These are phyloP conservation scores for Metarhizium brunneum DNA, from an alignment of 2,329 filamentous ascomycete species.

Conservation along the genomic window DNA sequence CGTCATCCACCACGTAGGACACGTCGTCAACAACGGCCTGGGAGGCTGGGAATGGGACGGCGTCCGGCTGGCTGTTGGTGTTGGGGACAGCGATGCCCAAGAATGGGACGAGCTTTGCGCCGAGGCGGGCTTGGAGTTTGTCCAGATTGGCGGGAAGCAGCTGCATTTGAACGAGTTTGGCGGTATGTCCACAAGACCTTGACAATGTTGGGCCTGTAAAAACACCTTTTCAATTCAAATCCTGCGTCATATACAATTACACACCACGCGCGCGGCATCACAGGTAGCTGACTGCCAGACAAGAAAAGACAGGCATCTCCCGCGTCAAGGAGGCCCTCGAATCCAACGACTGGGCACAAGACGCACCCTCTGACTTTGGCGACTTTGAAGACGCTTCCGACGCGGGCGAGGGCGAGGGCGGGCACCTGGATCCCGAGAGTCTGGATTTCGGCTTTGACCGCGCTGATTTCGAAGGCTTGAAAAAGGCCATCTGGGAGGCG, in stretches of 20 bases:
- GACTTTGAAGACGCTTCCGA: constrained; percentile 20
- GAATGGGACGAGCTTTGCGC: constrained; percentile 54
- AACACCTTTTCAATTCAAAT: no score
- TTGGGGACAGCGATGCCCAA: constrained; percentile 39
- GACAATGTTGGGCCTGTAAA: background rate
- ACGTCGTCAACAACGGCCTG: constrained; percentile 45
- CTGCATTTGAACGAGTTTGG: constrained; percentile 47
- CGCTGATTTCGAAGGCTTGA: constrained; percentile 43
- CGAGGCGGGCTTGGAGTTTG: constrained; percentile 52
- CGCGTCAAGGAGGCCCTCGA: constrained; percentile 53
- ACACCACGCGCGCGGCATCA: no score
- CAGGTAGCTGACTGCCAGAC: background rate
- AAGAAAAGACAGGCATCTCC: constrained; percentile 51
- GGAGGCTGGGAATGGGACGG: constrained; percentile 58
- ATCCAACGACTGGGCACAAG: constrained; percentile 53
- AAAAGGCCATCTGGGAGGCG: constrained; percentile 40
- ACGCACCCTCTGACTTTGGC: constrained; percentile 18
- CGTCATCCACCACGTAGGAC: constrained; percentile 43
- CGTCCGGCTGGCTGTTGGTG: constrained; percentile 48
- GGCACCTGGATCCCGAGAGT: constrained; percentile 34
- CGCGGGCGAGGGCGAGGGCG: constrained; percentile 19
- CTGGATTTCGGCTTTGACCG: constrained; percentile 43
- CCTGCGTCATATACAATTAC: no score
- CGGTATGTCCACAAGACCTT: constrained; percentile 27
- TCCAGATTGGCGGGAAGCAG: constrained; percentile 37